Conservation (phyloP, 2,329 filamentous ascomycete genomes). For the Pseudomassariella vexata region DNA sequence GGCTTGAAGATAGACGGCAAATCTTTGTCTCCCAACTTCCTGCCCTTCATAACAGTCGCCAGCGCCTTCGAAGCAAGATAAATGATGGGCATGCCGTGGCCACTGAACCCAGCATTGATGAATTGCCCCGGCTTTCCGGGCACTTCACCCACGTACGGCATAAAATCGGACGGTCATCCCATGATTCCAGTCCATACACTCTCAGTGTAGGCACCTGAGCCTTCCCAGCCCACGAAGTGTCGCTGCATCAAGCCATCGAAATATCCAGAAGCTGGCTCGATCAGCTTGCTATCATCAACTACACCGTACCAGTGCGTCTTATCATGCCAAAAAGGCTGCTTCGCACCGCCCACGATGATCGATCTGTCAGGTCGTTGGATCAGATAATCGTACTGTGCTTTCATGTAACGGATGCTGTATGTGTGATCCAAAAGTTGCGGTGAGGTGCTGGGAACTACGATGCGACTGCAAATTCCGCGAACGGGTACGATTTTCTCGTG, state of each 20-base stretch:
- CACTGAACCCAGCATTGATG: conserved; percentile 43
- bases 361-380: conserved; percentile 32
- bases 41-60: conserved; percentile 30
- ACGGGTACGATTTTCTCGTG: conserved; percentile 24
- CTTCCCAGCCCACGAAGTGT: conserved; percentile 41
- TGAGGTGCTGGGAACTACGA: not conserved
- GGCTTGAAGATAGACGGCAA: conserved; percentile 30
- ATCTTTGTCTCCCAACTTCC: conserved; percentile 26
- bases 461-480: conserved; percentile 19
- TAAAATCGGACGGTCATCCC: conserved; percentile 33
- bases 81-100: conserved; percentile 45
- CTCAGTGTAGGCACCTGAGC: conserved; percentile 26
- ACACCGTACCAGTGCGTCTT: conserved; percentile 35
- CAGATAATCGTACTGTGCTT: conserved; percentile 5
- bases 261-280: conserved; percentile 32
- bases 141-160: conserved; percentile 38
- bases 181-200: conserved; percentile 29
- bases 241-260: conserved; percentile 44
- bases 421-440: conserved; percentile 3
- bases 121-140: conserved; percentile 32
- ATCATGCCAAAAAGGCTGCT: conserved; percentile 22
- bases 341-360: conserved; percentile 30
- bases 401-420: conserved; percentile 3
- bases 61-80: conserved; percentile 33
- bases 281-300: conserved; percentile 33